Evolutionary conservation across 2,329 filamentous ascomycete genomes (phyloP).

Genomic region (Phialocephala subalpina): DNA sequence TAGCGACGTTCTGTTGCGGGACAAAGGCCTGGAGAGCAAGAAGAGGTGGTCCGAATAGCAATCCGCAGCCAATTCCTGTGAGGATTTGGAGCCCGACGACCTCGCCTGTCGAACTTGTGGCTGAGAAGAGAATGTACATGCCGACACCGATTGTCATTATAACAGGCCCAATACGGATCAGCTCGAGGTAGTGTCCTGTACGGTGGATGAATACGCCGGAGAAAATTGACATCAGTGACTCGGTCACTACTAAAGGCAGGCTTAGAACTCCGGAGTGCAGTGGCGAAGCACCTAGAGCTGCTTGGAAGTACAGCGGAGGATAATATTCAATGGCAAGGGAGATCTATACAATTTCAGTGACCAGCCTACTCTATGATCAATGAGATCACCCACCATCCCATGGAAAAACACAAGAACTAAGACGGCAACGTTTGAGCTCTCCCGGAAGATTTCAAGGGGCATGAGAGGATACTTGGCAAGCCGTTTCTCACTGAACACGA

Average conservation of each 20-base stretch:
- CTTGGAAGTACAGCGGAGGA: conserved; percentile 77
- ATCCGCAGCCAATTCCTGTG: conserved; percentile 57
- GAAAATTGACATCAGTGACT: conserved; percentile 53
- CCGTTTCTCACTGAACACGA: conserved; percentile 74
- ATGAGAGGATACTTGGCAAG: conserved; percentile 80
- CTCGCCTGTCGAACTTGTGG: conserved; percentile 46
- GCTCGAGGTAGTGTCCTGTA: conserved; percentile 56
- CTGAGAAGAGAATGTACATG: conserved; percentile 51
- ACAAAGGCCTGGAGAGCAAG: conserved; percentile 63
- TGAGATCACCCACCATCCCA: conserved; percentile 55
- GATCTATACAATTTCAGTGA: conserved; percentile 56
- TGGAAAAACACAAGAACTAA: conserved; percentile 76
- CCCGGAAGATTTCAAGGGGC: conserved; percentile 74
- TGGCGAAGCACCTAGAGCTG: conserved; percentile 72
- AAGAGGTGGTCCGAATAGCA: conserved; percentile 61
- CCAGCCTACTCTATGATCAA: not conserved
- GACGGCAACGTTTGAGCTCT: conserved; percentile 70
- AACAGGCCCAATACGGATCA: conserved; percentile 53
- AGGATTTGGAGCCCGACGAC: conserved; percentile 59
- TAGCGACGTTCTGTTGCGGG: conserved; percentile 47
- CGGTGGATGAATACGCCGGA: conserved; percentile 56
- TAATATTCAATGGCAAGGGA: conserved; percentile 32
- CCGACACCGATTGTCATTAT: conserved; percentile 54
- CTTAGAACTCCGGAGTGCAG: conserved; percentile 79
- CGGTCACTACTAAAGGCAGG: conserved; percentile 58